A percentile compares a stretch with the other conserved stretches of the same genome.
phyloP scores from a whole-genome alignment of 805 yeast genomes.

The Suhomyces xylopsoci region DNA sequence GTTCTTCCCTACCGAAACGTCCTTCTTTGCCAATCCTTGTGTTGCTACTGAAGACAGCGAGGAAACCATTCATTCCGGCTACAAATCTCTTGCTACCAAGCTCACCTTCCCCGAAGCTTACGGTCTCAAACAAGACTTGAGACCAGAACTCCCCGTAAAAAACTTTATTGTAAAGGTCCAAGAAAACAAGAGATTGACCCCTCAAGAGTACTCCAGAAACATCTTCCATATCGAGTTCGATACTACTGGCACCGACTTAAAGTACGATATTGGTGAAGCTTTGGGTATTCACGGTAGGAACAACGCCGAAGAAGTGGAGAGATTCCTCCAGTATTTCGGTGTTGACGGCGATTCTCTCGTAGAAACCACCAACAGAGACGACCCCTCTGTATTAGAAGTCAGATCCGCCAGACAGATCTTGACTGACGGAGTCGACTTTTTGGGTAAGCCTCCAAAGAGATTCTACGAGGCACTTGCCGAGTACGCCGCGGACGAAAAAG shows the following conservation, averaged over 20 bases:
- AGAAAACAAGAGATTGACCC: slow-evolving; percentile 90
- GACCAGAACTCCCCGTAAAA: slow-evolving; percentile 87
- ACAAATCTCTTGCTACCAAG: slow-evolving; percentile 59
- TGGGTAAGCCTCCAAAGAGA: slow-evolving; percentile 94
- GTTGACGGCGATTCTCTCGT: slow-evolving; percentile 66
- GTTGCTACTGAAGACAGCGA: slow-evolving; percentile 33
- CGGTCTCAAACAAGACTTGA: slow-evolving; percentile 51
- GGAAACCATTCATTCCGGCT: slow-evolving; percentile 31
- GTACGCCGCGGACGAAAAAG: slow-evolving; percentile 66
- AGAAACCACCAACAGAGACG: slow-evolving; percentile 67
- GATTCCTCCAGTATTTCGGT: slow-evolving; percentile 70
- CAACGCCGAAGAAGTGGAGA: slow-evolving; percentile 57
- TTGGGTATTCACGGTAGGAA: slow-evolving; percentile 93
- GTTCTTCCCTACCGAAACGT: slow-evolving; percentile 56
- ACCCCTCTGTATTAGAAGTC: slow-evolving; percentile 55
- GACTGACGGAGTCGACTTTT: slow-evolving; percentile 76
- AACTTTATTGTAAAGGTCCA: slow-evolving; percentile 86
- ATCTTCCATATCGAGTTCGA: slow-evolving; percentile 97
- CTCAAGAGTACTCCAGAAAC: slow-evolving; percentile 83
- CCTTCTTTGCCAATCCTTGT: slow-evolving; percentile 65
- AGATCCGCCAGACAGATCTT: slow-evolving; percentile 82
- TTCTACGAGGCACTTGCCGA: slow-evolving; percentile 81
- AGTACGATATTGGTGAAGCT: slow-evolving; percentile 94
- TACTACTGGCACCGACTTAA: slow-evolving; percentile 83
- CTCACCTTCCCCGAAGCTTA: slow-evolving; percentile 82